These are phyloP conservation scores for Furcasterigmium furcatum DNA, from an alignment of 2,329 filamentous ascomycete genomes.

Conservation along the genomic window DNA sequence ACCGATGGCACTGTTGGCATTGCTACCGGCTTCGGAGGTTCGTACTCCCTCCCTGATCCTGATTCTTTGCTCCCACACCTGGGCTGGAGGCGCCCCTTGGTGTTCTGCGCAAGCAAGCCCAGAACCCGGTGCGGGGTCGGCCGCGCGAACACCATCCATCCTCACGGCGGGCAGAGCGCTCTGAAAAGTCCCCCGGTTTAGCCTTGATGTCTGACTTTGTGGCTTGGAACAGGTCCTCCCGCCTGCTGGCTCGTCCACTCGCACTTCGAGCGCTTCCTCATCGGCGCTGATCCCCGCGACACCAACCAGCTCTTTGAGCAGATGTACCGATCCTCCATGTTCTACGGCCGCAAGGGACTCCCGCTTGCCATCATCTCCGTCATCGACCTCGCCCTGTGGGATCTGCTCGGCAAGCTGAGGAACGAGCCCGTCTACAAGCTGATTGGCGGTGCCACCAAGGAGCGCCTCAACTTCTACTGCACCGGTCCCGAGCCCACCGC, in stretches of 20 bases:
- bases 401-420: slow-evolving; percentile 84
- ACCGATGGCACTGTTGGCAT: slow-evolving; percentile 91
- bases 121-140: background rate
- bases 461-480: slow-evolving; percentile 88
- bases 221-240: slow-evolving; percentile 59
- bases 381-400: slow-evolving; percentile 90
- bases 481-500: slow-evolving; percentile 81
- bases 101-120: too few relatives aligned
- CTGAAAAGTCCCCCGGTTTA: too few relatives aligned
- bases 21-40: slow-evolving; percentile 86
- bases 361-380: slow-evolving; percentile 90
- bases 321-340: slow-evolving; percentile 95
- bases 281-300: slow-evolving; percentile 85
- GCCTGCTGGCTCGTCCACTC: slow-evolving; percentile 92
- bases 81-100: too few relatives aligned
- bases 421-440: slow-evolving; percentile 93
- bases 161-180: too few relatives aligned
- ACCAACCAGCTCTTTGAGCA: slow-evolving; percentile 92
- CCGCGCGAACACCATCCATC: too few relatives aligned
- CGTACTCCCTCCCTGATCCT: slow-evolving; percentile 14
- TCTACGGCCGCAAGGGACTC: slow-evolving; percentile 91
- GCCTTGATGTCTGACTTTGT: background rate
- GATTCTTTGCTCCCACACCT: background rate
- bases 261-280: slow-evolving; percentile 88
- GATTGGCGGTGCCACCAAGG: slow-evolving; percentile 85